phyloP scores from a whole-genome alignment of 2,329 filamentous ascomycete genomes.

The Onygena corvina region DNA sequence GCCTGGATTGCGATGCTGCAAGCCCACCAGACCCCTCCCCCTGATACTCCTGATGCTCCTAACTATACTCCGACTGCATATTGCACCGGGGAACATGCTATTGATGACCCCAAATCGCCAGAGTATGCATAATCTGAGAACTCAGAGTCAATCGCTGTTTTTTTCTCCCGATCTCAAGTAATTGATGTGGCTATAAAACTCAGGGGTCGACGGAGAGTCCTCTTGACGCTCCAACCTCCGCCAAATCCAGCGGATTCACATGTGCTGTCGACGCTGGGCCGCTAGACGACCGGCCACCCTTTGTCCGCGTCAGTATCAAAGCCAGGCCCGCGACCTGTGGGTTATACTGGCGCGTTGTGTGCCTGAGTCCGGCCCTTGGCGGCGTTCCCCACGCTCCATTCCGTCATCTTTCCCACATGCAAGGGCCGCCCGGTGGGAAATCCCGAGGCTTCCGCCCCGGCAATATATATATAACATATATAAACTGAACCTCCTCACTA shows the following conservation, averaged over 20 bases:
- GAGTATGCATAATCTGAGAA: no score
- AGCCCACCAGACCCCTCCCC: no score
- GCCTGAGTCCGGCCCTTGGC: background rate
- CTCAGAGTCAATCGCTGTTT: no score
- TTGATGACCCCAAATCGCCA: no score
- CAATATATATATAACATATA: background rate
- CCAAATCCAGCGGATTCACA: background rate
- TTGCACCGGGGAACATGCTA: no score
- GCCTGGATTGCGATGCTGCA: no score
- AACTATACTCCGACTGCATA: no score
- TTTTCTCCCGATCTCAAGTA: no score
- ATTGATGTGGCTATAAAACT: background rate
- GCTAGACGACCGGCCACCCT: background rate
- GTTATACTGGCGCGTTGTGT: background rate
- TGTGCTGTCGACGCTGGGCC: background rate
- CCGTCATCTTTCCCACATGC: constrained; percentile 6
- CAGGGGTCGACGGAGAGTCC: background rate
- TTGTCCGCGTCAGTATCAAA: background rate
- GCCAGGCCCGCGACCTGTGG: background rate
- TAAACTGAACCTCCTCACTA: background rate
- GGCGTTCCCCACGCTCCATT: background rate
- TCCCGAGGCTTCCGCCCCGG: constrained; percentile 5
- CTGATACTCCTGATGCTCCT: no score
- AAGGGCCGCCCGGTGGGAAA: background rate
- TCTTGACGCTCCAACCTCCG: background rate